Conservation (phyloP, 768 basidiomycete species). For the Baorangia bicolor region DNA sequence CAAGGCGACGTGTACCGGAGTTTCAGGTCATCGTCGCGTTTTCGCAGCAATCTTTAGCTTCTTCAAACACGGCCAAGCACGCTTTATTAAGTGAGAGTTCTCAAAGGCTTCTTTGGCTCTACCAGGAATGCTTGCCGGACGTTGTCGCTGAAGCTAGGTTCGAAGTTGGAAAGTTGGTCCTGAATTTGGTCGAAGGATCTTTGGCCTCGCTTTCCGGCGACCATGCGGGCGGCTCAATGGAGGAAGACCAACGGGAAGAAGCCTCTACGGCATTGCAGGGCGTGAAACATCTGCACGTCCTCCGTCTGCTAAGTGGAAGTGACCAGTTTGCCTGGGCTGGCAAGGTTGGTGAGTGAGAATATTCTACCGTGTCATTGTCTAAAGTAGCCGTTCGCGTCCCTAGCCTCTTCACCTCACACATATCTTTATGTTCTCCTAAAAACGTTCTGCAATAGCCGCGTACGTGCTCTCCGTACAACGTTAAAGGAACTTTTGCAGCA, state of each 20-base stretch:
- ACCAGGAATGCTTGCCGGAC: conserved; percentile 73
- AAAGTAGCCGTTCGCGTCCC: background rate
- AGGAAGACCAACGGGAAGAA: conserved; percentile 11
- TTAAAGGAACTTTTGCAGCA: conserved; percentile 55
- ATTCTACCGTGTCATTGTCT: background rate
- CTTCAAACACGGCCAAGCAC: conserved; percentile 39
- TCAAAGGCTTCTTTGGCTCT: conserved; percentile 80
- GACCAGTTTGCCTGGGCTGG: conserved; percentile 79
- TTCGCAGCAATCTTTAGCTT: conserved; percentile 51
- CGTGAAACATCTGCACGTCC: conserved; percentile 72
- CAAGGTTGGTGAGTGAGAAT: conserved; percentile 56
- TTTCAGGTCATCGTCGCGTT: conserved; percentile 84
- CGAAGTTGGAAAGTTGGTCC: conserved; percentile 79
- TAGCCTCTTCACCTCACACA: conserved; percentile 53
- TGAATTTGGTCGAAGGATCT: conserved; percentile 41
- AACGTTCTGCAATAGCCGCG: conserved; percentile 51
- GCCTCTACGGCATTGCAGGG: conserved; percentile 41
- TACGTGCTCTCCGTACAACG: conserved; percentile 51
- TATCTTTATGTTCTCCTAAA: conserved; percentile 73
- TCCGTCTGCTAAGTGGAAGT: conserved; percentile 70
- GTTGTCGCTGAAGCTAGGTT: conserved; percentile 79
- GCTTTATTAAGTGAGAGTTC: conserved; percentile 78
- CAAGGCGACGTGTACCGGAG: conserved; percentile 76
- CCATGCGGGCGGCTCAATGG: background rate
- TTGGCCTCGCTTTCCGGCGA: conserved; percentile 17